phyloP scores from a whole-genome alignment of 208 protist genomes.

The Crithidia bombi region DNA sequence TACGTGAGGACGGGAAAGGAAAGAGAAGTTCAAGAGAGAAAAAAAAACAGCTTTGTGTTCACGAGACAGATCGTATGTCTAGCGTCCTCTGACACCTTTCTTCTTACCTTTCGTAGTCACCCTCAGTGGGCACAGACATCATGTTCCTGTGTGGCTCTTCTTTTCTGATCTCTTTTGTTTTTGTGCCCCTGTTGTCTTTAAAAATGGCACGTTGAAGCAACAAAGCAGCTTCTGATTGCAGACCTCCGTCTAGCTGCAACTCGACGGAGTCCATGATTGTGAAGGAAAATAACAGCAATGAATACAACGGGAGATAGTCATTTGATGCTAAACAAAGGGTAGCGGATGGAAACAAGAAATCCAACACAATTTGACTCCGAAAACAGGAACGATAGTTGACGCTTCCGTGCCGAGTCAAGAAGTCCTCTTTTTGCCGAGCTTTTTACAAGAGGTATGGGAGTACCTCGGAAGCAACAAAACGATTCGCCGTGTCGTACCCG shows the following conservation, averaged over 20 bases:
- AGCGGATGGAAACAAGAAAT: neutral
- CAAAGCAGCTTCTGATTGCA: too few relatives aligned
- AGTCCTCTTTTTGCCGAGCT: neutral
- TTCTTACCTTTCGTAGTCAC: too few relatives aligned
- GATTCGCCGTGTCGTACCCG: constrained; percentile 47
- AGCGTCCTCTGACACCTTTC: too few relatives aligned
- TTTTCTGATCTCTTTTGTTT: neutral
- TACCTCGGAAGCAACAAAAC: constrained; percentile 63
- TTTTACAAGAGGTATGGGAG: constrained; percentile 47
- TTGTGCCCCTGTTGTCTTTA: neutral
- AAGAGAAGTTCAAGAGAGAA: neutral
- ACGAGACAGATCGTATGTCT: neutral
- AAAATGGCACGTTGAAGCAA: too few relatives aligned
- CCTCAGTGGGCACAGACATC: too few relatives aligned
- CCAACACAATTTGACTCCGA: neutral
- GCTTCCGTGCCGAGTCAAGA: too few relatives aligned
- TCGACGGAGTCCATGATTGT: too few relatives aligned
- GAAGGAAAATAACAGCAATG: too few relatives aligned
- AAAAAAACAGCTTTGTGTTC: constrained; percentile 5
- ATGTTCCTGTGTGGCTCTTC: neutral
- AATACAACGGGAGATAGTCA: too few relatives aligned
- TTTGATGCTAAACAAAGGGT: too few relatives aligned
- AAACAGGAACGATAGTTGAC: too few relatives aligned
- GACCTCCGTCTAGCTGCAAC: too few relatives aligned
- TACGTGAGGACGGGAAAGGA: neutral